Base-by-base conservation (phyloP, 371 early-diverging fungal genomes). In the Lichtheimia ramosa region DNA sequence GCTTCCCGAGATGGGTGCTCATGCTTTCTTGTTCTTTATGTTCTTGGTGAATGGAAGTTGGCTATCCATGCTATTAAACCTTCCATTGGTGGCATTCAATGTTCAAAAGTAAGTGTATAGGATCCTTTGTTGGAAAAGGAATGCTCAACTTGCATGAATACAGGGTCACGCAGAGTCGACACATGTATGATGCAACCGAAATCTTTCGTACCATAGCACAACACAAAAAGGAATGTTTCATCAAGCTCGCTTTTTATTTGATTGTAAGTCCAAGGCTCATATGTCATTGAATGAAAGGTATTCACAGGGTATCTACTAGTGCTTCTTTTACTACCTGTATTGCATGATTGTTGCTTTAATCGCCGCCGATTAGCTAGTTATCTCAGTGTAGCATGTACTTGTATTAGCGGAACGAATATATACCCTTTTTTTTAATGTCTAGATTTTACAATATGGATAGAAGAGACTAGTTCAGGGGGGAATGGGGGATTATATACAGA, bases 101-200 rank as follows among this genome's bases (percentile, higher is more conserved):
- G 83, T 86, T 52, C 81, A 88, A 75, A 94, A 94, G 93, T 93
- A 86, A 65, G 87, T 62, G 2, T 7, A 13, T 52, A 28, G 0
- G 2, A 8, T 34, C 10, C 2, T 10, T 10, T 34, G 34, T 8
- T 34, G 34, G 10, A 2, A 2, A 34, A 34, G 34, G 34, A 10
- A 34, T 8, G 10, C 34, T 34, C 34, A 34, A 34, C 34, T 34
- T 10, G 34, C 34, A 34, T 34, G 34, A 34, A 34, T 34, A 13
- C 43, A 94, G 93, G 72, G 83, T 95, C 42, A 72, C 86, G 52
- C 88, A 88, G 63, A 80, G 85, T 57, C 87, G 88, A 65, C 95
- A 96, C 77, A 88, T 91, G 86, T 95, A 89, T 70, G 97, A 97
- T 76, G 94, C 98, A 4, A 97, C 98, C 48, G 96, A 96, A 75